Conservation (phyloP, 768 basidiomycete genomes). For the Podaxis carcinomalis region DNA sequence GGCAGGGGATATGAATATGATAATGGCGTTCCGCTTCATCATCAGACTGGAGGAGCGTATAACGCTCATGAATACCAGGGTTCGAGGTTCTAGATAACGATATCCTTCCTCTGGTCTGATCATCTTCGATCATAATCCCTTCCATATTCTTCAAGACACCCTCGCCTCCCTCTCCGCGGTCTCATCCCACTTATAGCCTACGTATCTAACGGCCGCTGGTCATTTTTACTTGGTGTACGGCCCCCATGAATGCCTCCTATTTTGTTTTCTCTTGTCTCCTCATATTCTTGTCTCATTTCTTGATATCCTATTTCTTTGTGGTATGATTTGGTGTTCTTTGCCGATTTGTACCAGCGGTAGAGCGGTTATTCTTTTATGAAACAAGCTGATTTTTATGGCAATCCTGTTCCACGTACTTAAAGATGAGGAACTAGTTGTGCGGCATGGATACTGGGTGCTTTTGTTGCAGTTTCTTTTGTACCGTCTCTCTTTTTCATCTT, state of each 20-base stretch:
- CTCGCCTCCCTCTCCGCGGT: background rate
- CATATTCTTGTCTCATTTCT: background rate
- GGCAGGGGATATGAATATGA: slow-evolving; percentile 37
- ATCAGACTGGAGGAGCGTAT: slow-evolving; percentile 42
- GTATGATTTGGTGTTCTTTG: background rate
- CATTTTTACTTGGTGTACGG: slow-evolving; percentile 16
- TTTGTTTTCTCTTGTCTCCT: background rate
- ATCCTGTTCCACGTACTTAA: background rate
- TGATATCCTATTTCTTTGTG: background rate
- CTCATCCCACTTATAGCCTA: slow-evolving; percentile 13
- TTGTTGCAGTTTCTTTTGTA: no score
- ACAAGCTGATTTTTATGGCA: background rate
- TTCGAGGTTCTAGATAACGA: slow-evolving; percentile 15
- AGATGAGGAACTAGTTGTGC: background rate
- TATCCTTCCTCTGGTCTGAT: background rate
- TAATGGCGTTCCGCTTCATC: slow-evolving; percentile 57
- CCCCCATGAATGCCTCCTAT: slow-evolving; percentile 11
- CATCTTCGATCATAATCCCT: slow-evolving; percentile 5
- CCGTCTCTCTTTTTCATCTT: no score
- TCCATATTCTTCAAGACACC: background rate
- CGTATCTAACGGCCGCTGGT: slow-evolving; percentile 25
- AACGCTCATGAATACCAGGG: slow-evolving; percentile 32
- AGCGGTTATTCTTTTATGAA: background rate
- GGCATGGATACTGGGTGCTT: background rate
- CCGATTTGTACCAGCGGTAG: background rate